Evolutionary conservation across 495 filamentous ascomycete genomes (phyloP).

Genomic region (Schizothecium vesticola): DNA sequence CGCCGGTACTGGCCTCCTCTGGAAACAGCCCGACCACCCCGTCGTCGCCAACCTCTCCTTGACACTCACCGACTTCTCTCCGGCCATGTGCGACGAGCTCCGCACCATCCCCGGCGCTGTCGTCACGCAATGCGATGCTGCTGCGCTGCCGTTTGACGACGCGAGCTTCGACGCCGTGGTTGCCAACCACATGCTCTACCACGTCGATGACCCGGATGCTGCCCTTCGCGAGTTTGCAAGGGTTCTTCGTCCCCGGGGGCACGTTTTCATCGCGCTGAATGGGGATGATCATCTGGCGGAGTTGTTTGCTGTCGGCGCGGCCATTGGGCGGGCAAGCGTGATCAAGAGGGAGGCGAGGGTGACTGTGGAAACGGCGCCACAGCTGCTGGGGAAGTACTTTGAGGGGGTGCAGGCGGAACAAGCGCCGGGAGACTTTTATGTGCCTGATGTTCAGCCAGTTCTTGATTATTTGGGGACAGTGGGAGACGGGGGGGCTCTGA

Average conservation of each 20-base stretch:
- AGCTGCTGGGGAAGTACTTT: neutral
- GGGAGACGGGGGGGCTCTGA: neutral
- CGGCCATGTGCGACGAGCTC: constrained; percentile 5
- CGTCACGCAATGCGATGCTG: constrained; percentile 6
- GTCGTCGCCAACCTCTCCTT: neutral
- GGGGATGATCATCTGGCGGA: constrained; percentile 5
- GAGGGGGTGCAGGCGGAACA: neutral
- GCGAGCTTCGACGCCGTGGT: constrained; percentile 1
- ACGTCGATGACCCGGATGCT: constrained; percentile 1
- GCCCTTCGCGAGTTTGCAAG: constrained; percentile 1
- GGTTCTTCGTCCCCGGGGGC: neutral
- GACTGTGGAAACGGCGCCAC: constrained; percentile 1
- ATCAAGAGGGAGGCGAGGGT: constrained; percentile 5
- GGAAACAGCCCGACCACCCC: constrained; percentile 4
- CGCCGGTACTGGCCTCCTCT: constrained; percentile 11
- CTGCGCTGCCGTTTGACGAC: constrained; percentile 2
- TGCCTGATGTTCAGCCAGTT: constrained; percentile 3
- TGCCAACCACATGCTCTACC: constrained; percentile 14
- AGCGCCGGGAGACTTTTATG: constrained; percentile 4
- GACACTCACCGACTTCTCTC: constrained; percentile 12
- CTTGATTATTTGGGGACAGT: constrained; percentile 6
- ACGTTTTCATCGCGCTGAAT: constrained; percentile 6
- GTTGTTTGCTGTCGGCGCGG: neutral
- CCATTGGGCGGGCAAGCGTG: constrained; percentile 1
- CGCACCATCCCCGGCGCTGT: neutral